Percentiles rank a stretch among this genome's conserved stretches.
Conservation (phyloP, 1,284 basidiomycete species). For the Phaffia rhodozyma region DNA sequence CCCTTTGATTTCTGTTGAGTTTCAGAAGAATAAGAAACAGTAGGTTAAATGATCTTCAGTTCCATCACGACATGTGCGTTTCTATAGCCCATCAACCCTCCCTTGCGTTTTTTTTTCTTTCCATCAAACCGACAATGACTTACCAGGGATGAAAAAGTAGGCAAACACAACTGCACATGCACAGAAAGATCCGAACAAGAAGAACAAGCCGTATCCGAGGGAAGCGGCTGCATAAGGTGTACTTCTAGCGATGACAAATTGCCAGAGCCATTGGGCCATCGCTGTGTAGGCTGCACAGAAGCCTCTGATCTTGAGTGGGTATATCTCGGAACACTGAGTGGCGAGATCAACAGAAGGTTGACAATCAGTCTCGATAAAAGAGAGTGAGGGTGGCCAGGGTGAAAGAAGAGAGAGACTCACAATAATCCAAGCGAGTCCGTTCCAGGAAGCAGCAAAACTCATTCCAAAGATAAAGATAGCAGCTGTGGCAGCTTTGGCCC, state of each 20-base stretch:
- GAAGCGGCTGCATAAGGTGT: constrained; percentile 20
- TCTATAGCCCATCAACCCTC: too few relatives aligned
- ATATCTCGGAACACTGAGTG: constrained; percentile 21
- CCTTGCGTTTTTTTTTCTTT: too few relatives aligned
- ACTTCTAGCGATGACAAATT: constrained; percentile 22
- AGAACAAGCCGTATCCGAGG: constrained; percentile 19
- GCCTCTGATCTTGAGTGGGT: constrained; percentile 21
- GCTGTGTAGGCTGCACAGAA: constrained; percentile 22
- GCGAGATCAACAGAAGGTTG: background rate
- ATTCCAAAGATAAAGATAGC: constrained; percentile 25
- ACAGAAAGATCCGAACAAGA: constrained; percentile 14
- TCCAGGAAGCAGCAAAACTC: constrained; percentile 10
- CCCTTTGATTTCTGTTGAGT: background rate
- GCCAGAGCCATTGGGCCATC: constrained; percentile 22
- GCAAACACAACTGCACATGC: background rate
- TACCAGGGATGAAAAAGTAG: constrained; percentile 11
- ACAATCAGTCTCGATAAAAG: background rate
- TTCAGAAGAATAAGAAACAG: too few relatives aligned
- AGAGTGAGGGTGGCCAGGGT: background rate
- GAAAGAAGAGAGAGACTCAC: background rate
- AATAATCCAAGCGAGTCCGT: constrained; percentile 18
- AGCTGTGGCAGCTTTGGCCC: constrained; percentile 23
- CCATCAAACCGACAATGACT: background rate
- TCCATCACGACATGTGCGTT: too few relatives aligned
- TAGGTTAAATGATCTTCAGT: too few relatives aligned